Evolutionary conservation across 176 grass and related monocot species (phyloP), one percentile per base, ranked within the genome.

Genomic region (Thalia dealbata): DNA sequence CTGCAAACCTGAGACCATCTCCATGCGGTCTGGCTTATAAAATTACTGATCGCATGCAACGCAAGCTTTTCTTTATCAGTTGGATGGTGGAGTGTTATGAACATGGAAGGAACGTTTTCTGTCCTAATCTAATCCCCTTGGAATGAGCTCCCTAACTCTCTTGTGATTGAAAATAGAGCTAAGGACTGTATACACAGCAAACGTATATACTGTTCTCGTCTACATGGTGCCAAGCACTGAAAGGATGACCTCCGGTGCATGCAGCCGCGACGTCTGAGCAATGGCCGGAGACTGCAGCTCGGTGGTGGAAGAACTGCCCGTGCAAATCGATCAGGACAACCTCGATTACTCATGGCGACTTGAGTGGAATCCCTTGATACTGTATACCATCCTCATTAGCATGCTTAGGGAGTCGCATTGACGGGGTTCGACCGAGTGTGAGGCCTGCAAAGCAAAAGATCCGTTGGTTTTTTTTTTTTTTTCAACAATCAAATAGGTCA

Each of bases 311-410:
- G 12, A 28, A 63, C 11, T 24, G 22, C 11, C 10, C 23, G 8
- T 1, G 64, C 7, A 67, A 67, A 41, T n/a, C 16, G 30, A 41
- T 43, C 38, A 41, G 22, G 65, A 19, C 16, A 16, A 22, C 7
- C 38, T 45, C 19, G 14, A 44, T 68, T 64, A 73, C 74, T 90
- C 84, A 55, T 81, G 81, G 73, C n/a, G 44, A 84, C 83, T 79
- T 90, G 23, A 84, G 71, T 45, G 88, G 84, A 61, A 86, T 60
- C 14, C 77, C 81, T 46, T 90, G 84, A 1, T 78, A 75, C 18
- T 75, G 55, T 85, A 78, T 76, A 10, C 69, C 75, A 76, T 65
- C 72, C 71, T 85, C 80, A 61, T 58, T 66, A 29, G 46, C 66
- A 65, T 41, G 80, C 73, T 82, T 87, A 52, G 59, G 22, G 7